Evolutionary conservation across 2,329 filamentous ascomycete species (phyloP).

Genomic region (Byssochlamys sp.): DNA sequence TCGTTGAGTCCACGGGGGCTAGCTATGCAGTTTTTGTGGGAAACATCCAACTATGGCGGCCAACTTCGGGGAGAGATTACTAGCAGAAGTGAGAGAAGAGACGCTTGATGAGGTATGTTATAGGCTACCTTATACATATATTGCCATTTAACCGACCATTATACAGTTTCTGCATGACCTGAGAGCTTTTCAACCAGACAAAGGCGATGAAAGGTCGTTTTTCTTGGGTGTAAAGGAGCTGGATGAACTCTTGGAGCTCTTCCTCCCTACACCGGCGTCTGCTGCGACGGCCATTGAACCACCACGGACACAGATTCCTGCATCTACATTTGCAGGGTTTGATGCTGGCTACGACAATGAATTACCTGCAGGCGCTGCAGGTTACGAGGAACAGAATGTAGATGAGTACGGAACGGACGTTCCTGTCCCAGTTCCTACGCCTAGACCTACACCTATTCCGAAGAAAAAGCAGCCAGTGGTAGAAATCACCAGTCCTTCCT

Average conservation of each 20-base stretch:
- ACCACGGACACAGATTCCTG: background rate
- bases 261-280: slow-evolving; percentile 17
- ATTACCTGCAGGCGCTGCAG: background rate
- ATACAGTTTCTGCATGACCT: slow-evolving; percentile 23
- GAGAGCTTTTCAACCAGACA: slow-evolving; percentile 15
- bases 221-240: slow-evolving; percentile 38
- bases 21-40: background rate
- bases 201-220: slow-evolving; percentile 6
- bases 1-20: background rate
- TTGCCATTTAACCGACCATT: slow-evolving; percentile 2
- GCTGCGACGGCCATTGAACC: background rate
- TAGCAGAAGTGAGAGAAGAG: slow-evolving; percentile 43
- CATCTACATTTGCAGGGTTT: background rate
- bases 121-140: background rate
- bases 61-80: slow-evolving; percentile 43
- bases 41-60: slow-evolving; percentile 17
- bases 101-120: slow-evolving; percentile 42
- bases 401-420: background rate
- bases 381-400: background rate
- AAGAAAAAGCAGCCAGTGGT: slow-evolving; percentile 31
- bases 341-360: background rate
- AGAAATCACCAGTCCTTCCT: slow-evolving; percentile 44
- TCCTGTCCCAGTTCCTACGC: background rate
- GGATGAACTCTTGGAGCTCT: slow-evolving; percentile 35
- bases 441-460: background rate